Evolutionary conservation across 2,329 filamentous ascomycete genomes (phyloP).

Genomic region (Leptographium galeiforme): DNA sequence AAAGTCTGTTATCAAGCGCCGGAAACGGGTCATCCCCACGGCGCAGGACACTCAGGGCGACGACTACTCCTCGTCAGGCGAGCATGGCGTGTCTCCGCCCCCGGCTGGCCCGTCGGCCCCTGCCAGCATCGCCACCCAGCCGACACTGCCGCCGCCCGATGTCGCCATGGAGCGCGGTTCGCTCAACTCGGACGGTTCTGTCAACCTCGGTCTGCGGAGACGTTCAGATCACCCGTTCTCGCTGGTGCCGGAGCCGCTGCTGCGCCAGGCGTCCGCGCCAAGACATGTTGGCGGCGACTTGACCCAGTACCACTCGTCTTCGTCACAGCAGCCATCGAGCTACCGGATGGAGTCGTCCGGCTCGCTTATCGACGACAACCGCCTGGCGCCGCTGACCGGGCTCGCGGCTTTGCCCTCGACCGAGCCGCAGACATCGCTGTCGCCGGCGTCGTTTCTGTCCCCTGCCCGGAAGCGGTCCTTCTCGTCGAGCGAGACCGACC

Average conservation of each 20-base stretch:
- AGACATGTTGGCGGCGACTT: conserved; percentile 27
- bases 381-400: conserved; percentile 41
- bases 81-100: conserved; percentile 31
- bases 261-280: conserved; percentile 28
- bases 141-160: neutral
- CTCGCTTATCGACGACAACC: conserved; percentile 41
- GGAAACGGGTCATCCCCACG: conserved; percentile 86
- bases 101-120: conserved; percentile 5
- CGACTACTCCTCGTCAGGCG: conserved; percentile 25
- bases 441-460: conserved; percentile 46
- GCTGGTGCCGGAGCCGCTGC: conserved; percentile 32
- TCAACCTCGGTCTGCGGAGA: conserved; percentile 46
- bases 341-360: conserved; percentile 26
- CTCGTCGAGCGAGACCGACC: conserved; percentile 43
- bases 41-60: conserved; percentile 32
- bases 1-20: conserved; percentile 88
- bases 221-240: conserved; percentile 30
- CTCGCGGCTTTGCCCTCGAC: conserved; percentile 20
- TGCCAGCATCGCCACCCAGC: neutral
- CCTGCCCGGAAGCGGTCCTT: conserved; percentile 55
- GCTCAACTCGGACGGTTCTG: conserved; percentile 49
- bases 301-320: conserved; percentile 35
- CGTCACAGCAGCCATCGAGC: conserved; percentile 16
- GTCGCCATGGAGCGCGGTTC: conserved; percentile 35
- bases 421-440: conserved; percentile 44